phyloP scores from a whole-genome alignment of 768 basidiomycete genomes.

The Lyophyllum atratum region DNA sequence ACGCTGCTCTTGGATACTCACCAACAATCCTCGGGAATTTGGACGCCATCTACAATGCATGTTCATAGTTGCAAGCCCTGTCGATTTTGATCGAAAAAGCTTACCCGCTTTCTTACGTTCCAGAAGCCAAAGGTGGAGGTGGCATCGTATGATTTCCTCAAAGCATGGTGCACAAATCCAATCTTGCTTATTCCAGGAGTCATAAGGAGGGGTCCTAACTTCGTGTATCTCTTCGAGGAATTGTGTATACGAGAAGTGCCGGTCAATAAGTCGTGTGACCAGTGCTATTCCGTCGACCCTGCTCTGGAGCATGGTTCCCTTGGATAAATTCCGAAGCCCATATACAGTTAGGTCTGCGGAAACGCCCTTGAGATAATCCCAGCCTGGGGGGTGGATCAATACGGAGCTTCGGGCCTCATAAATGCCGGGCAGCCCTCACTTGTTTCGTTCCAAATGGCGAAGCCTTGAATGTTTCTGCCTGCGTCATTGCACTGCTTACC shows the following conservation, averaged over 20 bases:
- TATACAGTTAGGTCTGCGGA: background rate
- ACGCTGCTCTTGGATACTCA: slow-evolving; percentile 7
- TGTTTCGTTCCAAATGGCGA: slow-evolving; percentile 19
- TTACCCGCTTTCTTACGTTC: slow-evolving; percentile 21
- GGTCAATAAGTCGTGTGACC: background rate
- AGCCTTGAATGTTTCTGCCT: too few species aligned
- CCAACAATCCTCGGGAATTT: slow-evolving; percentile 28
- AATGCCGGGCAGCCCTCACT: slow-evolving; percentile 7
- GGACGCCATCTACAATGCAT: slow-evolving; percentile 4
- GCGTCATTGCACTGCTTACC: slow-evolving; percentile 15
- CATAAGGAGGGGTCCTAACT: slow-evolving; percentile 12
- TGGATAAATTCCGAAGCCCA: background rate
- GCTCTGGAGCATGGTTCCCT: slow-evolving; percentile 8
- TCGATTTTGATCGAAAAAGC: background rate
- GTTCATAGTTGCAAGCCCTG: background rate
- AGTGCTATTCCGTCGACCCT: background rate
- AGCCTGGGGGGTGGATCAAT: slow-evolving; percentile 7
- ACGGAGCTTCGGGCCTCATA: too few species aligned
- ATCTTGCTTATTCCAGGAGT: slow-evolving; percentile 27
- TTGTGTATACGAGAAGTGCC: background rate
- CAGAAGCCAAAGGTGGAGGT: slow-evolving; percentile 30
- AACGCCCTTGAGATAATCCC: slow-evolving; percentile 15
- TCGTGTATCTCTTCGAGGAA: slow-evolving; percentile 17
- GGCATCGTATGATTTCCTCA: slow-evolving; percentile 19
- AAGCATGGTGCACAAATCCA: slow-evolving; percentile 34